These are phyloP conservation scores for Fomitiporia mediterranea DNA, from an alignment of 1,284 basidiomycete genomes.

Conservation along the genomic window DNA sequence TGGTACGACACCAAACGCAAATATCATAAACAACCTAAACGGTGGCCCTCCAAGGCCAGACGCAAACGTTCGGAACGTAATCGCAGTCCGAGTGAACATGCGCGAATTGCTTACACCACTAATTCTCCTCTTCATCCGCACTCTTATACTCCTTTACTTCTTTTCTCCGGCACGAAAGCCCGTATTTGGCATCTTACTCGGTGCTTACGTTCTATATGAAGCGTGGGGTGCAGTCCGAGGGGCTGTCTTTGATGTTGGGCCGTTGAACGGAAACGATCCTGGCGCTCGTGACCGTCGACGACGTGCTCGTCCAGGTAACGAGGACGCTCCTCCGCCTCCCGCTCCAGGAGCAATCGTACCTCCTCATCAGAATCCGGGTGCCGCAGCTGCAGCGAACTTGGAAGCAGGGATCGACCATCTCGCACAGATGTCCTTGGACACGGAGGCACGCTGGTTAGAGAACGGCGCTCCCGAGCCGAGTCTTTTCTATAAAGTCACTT, in stretches of 20 bases:
- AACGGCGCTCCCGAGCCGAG: slow-evolving; percentile 35
- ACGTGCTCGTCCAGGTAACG: background rate
- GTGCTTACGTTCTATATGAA: slow-evolving; percentile 72
- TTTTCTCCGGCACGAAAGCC: slow-evolving; percentile 74
- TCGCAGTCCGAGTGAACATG: slow-evolving; percentile 41
- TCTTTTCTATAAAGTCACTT: slow-evolving; percentile 43
- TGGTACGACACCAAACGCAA: slow-evolving; percentile 16
- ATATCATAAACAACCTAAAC: slow-evolving; percentile 11
- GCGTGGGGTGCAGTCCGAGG: slow-evolving; percentile 68
- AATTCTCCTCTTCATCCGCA: slow-evolving; percentile 63
- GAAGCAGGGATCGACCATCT: slow-evolving; percentile 45
- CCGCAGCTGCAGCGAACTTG: slow-evolving; percentile 22
- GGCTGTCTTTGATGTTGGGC: slow-evolving; percentile 37
- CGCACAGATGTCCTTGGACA: slow-evolving; percentile 51
- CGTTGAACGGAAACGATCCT: slow-evolving; percentile 4
- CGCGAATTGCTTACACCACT: slow-evolving; percentile 63
- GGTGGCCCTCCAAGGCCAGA: slow-evolving; percentile 27
- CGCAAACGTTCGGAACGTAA: slow-evolving; percentile 5
- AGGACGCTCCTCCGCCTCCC: slow-evolving; percentile 20
- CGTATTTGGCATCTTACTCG: slow-evolving; percentile 59
- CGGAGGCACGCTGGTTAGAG: slow-evolving; percentile 51
- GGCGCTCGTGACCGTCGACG: slow-evolving; percentile 1
- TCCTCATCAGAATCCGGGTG: slow-evolving; percentile 5
- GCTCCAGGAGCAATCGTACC: slow-evolving; percentile 24
- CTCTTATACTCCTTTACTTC: slow-evolving; percentile 69